Percentiles rank a stretch among this genome's conserved stretches.
These are phyloP conservation scores for Populus hybrid DNA, from an alignment of 441 rosid genomes.

Conservation along the genomic window DNA sequence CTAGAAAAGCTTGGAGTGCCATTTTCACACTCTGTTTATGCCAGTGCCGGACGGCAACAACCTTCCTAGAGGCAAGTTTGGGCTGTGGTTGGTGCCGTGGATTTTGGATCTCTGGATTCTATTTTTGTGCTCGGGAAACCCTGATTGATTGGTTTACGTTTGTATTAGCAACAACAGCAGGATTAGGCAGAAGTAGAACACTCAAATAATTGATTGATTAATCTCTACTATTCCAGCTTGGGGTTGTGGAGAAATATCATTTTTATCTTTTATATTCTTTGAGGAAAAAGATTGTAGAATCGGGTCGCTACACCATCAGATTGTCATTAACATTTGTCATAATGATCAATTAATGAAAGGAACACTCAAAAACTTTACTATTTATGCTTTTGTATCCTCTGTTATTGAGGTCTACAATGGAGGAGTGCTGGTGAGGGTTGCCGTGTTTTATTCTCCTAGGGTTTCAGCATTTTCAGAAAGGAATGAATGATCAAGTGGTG, in stretches of 20 bases:
- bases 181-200: constrained; percentile 31
- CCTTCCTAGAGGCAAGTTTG: constrained; percentile 16
- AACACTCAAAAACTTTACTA: constrained; percentile 2
- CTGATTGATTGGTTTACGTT: constrained; percentile 30
- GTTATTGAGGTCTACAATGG: not conserved
- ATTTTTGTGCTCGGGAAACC: constrained; percentile 26
- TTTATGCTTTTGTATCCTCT: not conserved
- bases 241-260: constrained; percentile 32
- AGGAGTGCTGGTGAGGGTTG: not conserved
- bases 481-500: not conserved
- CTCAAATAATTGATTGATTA: constrained; percentile 33
- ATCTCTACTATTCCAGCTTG: constrained; percentile 28
- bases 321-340: constrained; percentile 37
- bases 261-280: constrained; percentile 37
- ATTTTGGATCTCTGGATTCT: constrained; percentile 24
- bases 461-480: not conserved
- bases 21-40: constrained; percentile 15
- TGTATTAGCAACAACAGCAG: constrained; percentile 41
- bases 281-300: constrained; percentile 33
- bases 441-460: not conserved
- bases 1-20: not conserved
- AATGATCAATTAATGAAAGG: constrained; percentile 45
- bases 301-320: constrained; percentile 26
- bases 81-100: constrained; percentile 22
- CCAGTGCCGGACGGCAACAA: constrained; percentile 16